A percentile compares a stretch with the other conserved stretches of the same genome.
These are phyloP conservation scores for Bisporella sp. DNA, from an alignment of 2,329 filamentous ascomycete species.

Conservation along the genomic window DNA sequence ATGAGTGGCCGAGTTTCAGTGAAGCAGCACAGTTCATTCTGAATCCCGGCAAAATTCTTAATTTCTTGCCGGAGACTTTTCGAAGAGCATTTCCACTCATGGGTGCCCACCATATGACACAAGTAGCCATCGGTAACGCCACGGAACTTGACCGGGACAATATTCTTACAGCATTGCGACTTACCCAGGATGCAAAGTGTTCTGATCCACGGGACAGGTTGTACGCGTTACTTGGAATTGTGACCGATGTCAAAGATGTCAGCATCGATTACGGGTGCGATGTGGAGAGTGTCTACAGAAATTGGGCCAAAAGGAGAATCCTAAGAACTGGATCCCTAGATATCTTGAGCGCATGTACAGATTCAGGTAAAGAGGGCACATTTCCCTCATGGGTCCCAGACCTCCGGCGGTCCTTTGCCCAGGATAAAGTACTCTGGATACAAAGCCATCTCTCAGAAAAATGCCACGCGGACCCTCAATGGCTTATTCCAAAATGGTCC, in stretches of 20 bases:
- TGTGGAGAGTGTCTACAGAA: slow-evolving; percentile 5
- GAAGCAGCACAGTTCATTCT: slow-evolving; percentile 3
- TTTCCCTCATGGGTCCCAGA: slow-evolving; percentile 9
- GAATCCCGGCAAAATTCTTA: background rate
- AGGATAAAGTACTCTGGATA: slow-evolving; percentile 3
- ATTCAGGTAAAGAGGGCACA: background rate
- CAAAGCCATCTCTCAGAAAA: background rate
- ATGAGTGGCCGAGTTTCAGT: background rate
- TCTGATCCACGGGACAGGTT: slow-evolving; percentile 8
- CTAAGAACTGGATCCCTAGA: slow-evolving; percentile 1
- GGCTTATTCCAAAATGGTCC: too few species aligned
- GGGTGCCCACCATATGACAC: slow-evolving; percentile 1
- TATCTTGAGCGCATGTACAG: slow-evolving; percentile 3
- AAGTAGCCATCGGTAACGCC: slow-evolving; percentile 2
- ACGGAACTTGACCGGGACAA: background rate
- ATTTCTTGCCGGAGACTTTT: background rate
- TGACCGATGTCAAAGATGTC: slow-evolving; percentile 1
- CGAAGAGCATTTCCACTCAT: background rate
- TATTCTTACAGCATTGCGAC: slow-evolving; percentile 3
- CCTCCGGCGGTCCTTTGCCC: slow-evolving; percentile 1
- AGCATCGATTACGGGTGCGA: slow-evolving; percentile 2
- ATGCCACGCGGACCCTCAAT: background rate
- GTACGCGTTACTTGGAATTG: slow-evolving; percentile 8
- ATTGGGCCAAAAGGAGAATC: slow-evolving; percentile 6
- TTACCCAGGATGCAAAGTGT: slow-evolving; percentile 4